phyloP scores from a whole-genome alignment of 352 stramenopile species.

The Hyaloperonospora arabidopsidis region DNA sequence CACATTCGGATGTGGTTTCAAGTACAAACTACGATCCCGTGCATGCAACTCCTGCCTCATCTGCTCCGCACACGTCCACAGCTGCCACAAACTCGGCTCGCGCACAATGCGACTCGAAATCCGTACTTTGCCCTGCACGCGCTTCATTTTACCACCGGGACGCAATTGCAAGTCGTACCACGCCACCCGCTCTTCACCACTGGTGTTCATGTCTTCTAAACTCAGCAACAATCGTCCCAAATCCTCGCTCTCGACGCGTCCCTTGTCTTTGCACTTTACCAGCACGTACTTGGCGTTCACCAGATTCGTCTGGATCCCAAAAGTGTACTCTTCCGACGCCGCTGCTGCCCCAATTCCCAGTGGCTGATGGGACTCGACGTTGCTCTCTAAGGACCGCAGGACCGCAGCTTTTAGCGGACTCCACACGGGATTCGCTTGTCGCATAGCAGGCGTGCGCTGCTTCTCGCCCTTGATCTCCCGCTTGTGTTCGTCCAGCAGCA shows the following conservation, averaged over 20 bases:
- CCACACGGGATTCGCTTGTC: constrained; percentile 62
- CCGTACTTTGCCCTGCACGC: constrained; percentile 71
- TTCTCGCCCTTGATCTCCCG: constrained; percentile 85
- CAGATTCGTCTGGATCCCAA: constrained; percentile 73
- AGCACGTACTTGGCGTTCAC: constrained; percentile 72
- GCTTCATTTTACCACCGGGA: constrained; percentile 77
- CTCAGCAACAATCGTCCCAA: constrained; percentile 69
- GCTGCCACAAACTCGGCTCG: constrained; percentile 75
- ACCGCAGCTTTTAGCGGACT: constrained; percentile 76
- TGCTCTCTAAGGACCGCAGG: constrained; percentile 69
- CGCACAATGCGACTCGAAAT: constrained; percentile 82
- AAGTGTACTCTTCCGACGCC: constrained; percentile 80
- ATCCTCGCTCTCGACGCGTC: constrained; percentile 75
- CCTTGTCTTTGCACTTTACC: constrained; percentile 86
- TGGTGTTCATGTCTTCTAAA: constrained; percentile 79
- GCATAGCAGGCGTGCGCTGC: constrained; percentile 65
- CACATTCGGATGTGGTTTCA: constrained; percentile 72
- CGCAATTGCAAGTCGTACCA: constrained; percentile 84
- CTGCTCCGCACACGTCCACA: constrained; percentile 79
- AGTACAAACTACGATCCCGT: constrained; percentile 70
- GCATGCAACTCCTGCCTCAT: constrained; percentile 68
- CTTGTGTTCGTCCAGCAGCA: constrained; percentile 78
- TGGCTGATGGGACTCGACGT: constrained; percentile 75
- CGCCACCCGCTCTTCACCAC: constrained; percentile 66
- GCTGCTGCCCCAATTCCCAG: constrained; percentile 76